Conservation (phyloP, 257 asterid genomes). For the Nicotiana undulata region DNA sequence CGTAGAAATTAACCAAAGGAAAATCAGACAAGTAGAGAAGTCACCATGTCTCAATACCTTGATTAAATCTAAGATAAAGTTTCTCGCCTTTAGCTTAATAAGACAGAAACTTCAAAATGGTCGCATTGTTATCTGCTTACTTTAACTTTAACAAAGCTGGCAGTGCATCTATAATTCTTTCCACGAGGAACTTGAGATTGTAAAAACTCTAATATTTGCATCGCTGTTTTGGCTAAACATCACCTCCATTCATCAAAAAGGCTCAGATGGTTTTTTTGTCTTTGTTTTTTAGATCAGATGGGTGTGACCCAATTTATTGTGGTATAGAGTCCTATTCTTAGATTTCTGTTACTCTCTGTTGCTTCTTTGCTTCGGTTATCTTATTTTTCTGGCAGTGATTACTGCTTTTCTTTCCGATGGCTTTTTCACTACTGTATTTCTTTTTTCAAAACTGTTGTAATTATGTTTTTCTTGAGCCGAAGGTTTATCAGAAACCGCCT, state of each 20-base stretch:
- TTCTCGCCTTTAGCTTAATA: not conserved
- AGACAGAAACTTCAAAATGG: not conserved
- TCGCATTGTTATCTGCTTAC: not conserved
- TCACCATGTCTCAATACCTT: not conserved
- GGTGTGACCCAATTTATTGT: not conserved
- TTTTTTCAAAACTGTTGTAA: too few species aligned
- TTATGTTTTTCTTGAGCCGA: too few species aligned
- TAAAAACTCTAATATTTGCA: not conserved
- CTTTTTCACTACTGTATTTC: too few species aligned
- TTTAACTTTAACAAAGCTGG: not conserved
- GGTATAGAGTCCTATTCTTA: not conserved
- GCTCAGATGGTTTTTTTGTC: not conserved
- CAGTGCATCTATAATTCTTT: not conserved
- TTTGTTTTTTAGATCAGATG: not conserved
- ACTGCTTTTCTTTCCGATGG: too few species aligned
- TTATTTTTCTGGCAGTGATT: too few species aligned
- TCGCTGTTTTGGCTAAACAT: not conserved
- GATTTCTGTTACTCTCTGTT: too few species aligned
- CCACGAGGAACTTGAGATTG: not conserved
- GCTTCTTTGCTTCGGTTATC: too few species aligned
- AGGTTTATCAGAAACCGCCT: too few species aligned
- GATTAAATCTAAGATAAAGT: not conserved
- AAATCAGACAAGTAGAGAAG: not conserved
- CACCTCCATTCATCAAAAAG: not conserved
- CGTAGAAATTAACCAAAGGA: not conserved